phyloP scores from a whole-genome alignment of 1,139 yeast species.

The Scheffersomyces cryptocercus region DNA sequence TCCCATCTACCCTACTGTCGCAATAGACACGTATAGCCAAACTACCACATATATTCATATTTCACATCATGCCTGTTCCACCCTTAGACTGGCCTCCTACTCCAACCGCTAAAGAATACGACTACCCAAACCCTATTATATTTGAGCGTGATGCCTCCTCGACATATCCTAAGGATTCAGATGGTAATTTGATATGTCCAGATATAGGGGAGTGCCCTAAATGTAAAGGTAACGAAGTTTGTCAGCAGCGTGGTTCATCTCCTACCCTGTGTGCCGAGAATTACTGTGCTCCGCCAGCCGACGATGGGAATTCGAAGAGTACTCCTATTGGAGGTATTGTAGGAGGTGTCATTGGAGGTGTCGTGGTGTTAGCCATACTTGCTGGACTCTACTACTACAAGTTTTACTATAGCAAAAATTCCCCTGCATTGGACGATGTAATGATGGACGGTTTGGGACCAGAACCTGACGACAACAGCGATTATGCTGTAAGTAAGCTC shows the following conservation, averaged over 20 bases:
- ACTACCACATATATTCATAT: too few relatives aligned
- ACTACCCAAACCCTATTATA: neutral
- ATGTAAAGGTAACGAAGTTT: conserved; percentile 54
- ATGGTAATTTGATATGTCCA: conserved; percentile 56
- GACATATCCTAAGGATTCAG: conserved; percentile 13
- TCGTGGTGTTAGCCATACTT: conserved; percentile 36
- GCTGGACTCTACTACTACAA: conserved; percentile 34
- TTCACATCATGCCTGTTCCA: too few relatives aligned
- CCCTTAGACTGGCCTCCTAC: neutral
- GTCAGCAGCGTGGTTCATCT: conserved; percentile 53
- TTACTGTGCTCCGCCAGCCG: conserved; percentile 40
- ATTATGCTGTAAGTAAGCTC: conserved; percentile 8
- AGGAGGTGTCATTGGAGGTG: conserved; percentile 62
- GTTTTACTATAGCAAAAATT: conserved; percentile 20
- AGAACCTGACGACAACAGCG: conserved; percentile 11
- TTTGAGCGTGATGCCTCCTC: conserved; percentile 8
- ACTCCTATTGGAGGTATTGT: conserved; percentile 56
- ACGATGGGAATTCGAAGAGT: conserved; percentile 6
- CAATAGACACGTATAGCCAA: too few relatives aligned
- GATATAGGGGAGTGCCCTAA: conserved; percentile 48
- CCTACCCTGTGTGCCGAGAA: conserved; percentile 58
- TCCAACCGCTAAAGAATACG: neutral
- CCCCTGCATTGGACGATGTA: conserved; percentile 17
- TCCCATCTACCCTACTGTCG: too few relatives aligned
- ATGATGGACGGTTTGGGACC: conserved; percentile 12